Evolutionary conservation across 805 yeast genomes (phyloP), one percentile per base, ranked within the genome.

Genomic region (Candida stauntonica): DNA sequence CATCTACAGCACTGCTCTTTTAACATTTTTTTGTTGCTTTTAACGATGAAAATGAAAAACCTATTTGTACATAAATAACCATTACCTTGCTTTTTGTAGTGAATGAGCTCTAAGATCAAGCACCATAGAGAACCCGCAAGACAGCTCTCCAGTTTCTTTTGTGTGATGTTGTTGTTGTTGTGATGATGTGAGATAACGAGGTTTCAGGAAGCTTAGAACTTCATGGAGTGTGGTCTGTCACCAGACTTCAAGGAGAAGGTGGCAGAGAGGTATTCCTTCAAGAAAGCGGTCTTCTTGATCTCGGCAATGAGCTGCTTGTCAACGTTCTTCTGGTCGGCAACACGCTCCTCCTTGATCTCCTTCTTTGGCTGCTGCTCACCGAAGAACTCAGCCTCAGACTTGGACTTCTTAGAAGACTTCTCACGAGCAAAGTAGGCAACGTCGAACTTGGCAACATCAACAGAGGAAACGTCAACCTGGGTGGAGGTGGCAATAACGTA

Each of bases 401-500:
- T 83, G 73, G 81, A 73, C 67, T 81, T 71, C 77, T 80, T 83
- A 61, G 86, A 67, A 61, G 82, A 64, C 75, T 87, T 84, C 75
- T 91, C 97, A 73, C 91, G 86, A 64, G 96, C 95, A 63, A 93
- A 91, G 89, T 91, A 93, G 61, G 84, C 87, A 64, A 79, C 94
- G 72, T 82, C 77, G 82, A 85, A 91, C 75, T 91, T 93, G 64
- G 87, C 75, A 57, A 86, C 87, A 64, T 86, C 85, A 52, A 88
- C 87, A 55, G 80, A 70, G 44, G 77, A 75, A 56, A 91, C 80
- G 55, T 79, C 70, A 62, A 93, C 86, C 69, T 77, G 72, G 73
- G 99, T 93, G 58, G 96, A 87, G 66, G 99, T 91, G 63, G 97
- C 98, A 74, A 91, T 91, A 61, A 93, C 99, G 76, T 91, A 93